These are phyloP conservation scores for Curvularia lunata DNA, from an alignment of 2,329 filamentous ascomycete genomes.

Conservation along the genomic window DNA sequence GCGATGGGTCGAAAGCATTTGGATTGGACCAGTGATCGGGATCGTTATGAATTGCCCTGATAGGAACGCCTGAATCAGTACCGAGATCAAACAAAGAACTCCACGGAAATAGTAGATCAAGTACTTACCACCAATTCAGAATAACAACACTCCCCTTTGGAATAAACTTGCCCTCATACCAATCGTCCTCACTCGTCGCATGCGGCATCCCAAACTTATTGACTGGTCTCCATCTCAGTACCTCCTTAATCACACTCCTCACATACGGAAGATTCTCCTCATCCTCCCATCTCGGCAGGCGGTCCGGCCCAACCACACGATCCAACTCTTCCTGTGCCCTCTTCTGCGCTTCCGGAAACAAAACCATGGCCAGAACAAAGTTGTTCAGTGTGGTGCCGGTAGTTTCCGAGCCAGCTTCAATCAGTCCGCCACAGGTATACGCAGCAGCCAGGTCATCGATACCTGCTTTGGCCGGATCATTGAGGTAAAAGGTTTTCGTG, in stretches of 20 bases:
- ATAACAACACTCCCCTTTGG: slow-evolving; percentile 47
- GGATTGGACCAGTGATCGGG: slow-evolving; percentile 35
- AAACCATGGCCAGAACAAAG: slow-evolving; percentile 38
- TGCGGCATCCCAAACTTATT: slow-evolving; percentile 46
- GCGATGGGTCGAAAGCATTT: slow-evolving; percentile 39
- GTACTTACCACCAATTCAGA: slow-evolving; percentile 42
- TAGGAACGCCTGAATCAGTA: background rate
- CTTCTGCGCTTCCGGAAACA: slow-evolving; percentile 36
- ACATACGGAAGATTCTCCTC: slow-evolving; percentile 47
- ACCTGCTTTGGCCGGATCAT: slow-evolving; percentile 38
- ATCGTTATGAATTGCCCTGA: slow-evolving; percentile 46
- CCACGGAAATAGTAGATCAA: background rate
- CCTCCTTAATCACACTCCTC: slow-evolving; percentile 39
- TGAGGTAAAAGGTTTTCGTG: slow-evolving; percentile 45
- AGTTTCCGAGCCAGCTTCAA: slow-evolving; percentile 46
- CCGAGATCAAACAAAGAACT: background rate
- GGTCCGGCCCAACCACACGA: slow-evolving; percentile 33
- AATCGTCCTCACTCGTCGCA: slow-evolving; percentile 43
- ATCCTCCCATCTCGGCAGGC: slow-evolving; percentile 45
- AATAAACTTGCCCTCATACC: slow-evolving; percentile 49
- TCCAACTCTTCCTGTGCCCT: slow-evolving; percentile 42
- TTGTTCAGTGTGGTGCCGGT: slow-evolving; percentile 42
- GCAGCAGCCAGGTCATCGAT: slow-evolving; percentile 46
- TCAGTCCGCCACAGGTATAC: slow-evolving; percentile 43
- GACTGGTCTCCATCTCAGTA: slow-evolving; percentile 40